Conservation (phyloP, 139 green algal genomes). For the Chlorella sp. region DNA sequence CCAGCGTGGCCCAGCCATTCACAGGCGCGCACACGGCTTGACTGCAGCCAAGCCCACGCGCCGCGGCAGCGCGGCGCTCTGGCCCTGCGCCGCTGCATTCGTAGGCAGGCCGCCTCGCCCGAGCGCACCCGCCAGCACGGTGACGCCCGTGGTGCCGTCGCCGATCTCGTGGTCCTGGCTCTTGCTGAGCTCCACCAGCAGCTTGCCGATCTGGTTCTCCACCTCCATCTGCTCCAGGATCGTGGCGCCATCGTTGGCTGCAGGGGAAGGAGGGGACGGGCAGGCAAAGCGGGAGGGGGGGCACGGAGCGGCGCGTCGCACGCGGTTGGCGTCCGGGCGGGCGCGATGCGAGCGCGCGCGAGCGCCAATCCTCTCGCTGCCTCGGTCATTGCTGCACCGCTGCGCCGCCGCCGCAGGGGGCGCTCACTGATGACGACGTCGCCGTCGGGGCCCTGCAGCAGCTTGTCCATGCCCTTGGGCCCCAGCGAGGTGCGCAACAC, state of each 20-base stretch:
- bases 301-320: no score
- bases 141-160: conserved; percentile 96
- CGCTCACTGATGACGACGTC: conserved; percentile 98
- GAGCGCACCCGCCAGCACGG: conserved; percentile 81
- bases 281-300: neutral
- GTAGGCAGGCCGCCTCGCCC: no score
- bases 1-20: no score
- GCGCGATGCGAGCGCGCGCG: no score
- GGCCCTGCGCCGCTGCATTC: conserved; percentile 49
- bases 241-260: conserved; percentile 96
- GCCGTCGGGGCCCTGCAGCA: conserved; percentile 96
- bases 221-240: conserved; percentile 99
- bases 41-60: neutral
- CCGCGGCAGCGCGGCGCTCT: conserved; percentile 26
- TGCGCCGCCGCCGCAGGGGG: neutral
- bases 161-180: conserved; percentile 77
- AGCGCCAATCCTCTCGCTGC: no score
- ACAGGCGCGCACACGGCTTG: neutral
- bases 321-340: no score
- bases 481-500: conserved; percentile 84
- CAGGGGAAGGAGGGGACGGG: neutral
- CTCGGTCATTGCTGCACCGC: no score
- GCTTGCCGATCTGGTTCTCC: conserved; percentile 98
- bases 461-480: conserved; percentile 99
- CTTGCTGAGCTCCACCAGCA: conserved; percentile 96